Base-by-base conservation (phyloP, 1,139 yeast genomes). In the Saccharomycopsis hybrid region DNA sequence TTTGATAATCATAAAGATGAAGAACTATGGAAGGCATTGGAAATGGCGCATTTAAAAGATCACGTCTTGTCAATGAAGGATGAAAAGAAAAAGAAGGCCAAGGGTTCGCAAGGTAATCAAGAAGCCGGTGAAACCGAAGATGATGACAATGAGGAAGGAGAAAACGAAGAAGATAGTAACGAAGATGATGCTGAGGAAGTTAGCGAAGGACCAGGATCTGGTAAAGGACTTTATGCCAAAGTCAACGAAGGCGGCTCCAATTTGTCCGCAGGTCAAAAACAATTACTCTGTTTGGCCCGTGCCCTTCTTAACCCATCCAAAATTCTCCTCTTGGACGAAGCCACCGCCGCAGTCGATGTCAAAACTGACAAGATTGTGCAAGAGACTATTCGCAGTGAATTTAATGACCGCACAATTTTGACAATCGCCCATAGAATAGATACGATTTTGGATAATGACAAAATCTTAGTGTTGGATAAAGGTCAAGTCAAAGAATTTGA, bases 341-440 rank as follows among this genome's bases (percentile, higher is more conserved):
- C 97, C 11, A 90, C 97, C 3, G 97, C 97, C 1, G 96, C 96
- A 1, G 96, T 92, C 47, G 98, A 92, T 66, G 96, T 89, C 33
- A 95, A 89, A 62, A 92, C 98, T 1, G 98, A 92, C 65, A 72
- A 82, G 58, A 76, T 89, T 43, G 74, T 90, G 48, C 97, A 90
- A 68, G 81, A 83, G 60, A 90, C 97, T 0, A 90, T 90, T 52
- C 77, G 97, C 65, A 69, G 74, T 2, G 95, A 88, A 53, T 90
- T 90, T 65, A 80, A 81, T 59, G 88, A 89, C 57, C 78, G 95
- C 64, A 90, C 97, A 0, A 89, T 92, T 61, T 72, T 92, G 59
- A 90, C 97, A 2, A 90, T 92, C 70, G 97, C 97, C 1, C 97
- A 92, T 66, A 78, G 98, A 65, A 73, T 92, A 58, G 89, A 90